These are phyloP conservation scores for Graphilbum ipis-grandicollis DNA, from an alignment of 2,329 filamentous ascomycete genomes.

Conservation along the genomic window DNA sequence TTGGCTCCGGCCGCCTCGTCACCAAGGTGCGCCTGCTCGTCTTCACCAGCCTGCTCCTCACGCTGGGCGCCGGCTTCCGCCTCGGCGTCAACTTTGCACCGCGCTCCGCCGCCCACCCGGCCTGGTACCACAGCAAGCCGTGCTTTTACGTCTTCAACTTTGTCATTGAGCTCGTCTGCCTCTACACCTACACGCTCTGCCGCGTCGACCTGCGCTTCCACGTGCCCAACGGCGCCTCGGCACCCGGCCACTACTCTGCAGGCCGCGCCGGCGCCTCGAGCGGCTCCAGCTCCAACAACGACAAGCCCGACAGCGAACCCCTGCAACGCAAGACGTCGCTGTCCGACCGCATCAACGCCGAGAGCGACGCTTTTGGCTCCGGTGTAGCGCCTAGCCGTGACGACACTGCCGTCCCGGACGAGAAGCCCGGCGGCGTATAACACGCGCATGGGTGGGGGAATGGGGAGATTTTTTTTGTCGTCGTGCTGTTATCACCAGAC, in stretches of 20 bases:
- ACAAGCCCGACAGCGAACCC: background rate
- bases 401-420: background rate
- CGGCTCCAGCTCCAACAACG: background rate
- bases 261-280: conserved; percentile 1
- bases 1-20: conserved; percentile 49
- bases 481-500: too few relatives aligned
- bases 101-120: conserved; percentile 33
- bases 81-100: conserved; percentile 37
- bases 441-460: too few relatives aligned
- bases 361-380: conserved; percentile 11
- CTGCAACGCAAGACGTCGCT: conserved; percentile 1
- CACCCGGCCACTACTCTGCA: conserved; percentile 31
- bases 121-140: conserved; percentile 53
- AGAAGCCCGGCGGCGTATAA: background rate
- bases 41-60: conserved; percentile 39
- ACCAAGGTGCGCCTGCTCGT: conserved; percentile 51
- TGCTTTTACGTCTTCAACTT: conserved; percentile 74
- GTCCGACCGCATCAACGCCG: conserved; percentile 9
- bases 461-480: too few relatives aligned
- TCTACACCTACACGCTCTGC: conserved; percentile 46
- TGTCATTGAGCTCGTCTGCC: conserved; percentile 51
- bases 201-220: conserved; percentile 63
- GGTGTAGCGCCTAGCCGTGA: too few relatives aligned
- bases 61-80: conserved; percentile 53
- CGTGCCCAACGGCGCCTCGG: conserved; percentile 51